Conservation (phyloP, 768 basidiomycete genomes). For the Brasilioporus rufonigricans region DNA sequence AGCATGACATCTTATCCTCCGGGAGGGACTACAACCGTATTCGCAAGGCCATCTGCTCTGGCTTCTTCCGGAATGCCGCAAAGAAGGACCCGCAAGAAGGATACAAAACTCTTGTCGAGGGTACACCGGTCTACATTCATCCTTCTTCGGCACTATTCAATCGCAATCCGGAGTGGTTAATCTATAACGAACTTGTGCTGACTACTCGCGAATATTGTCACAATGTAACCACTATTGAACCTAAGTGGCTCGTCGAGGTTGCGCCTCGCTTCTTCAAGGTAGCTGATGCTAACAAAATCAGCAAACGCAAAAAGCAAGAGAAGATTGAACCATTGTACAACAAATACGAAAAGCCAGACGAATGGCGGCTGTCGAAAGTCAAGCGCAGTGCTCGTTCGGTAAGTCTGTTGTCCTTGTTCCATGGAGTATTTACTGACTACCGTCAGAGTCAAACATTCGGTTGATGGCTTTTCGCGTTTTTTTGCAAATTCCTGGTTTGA, state of each 20-base stretch:
- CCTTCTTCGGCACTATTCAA: constrained; percentile 97
- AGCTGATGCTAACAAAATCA: constrained; percentile 96
- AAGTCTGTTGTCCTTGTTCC: constrained; percentile 24
- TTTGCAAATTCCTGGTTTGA: neutral
- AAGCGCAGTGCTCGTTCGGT: constrained; percentile 87
- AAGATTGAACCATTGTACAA: constrained; percentile 97
- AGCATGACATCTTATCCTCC: constrained; percentile 93
- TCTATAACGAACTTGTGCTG: constrained; percentile 93
- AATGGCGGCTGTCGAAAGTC: constrained; percentile 92
- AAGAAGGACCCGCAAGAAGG: constrained; percentile 99
- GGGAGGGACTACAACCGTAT: constrained; percentile 92
- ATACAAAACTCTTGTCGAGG: constrained; percentile 96
- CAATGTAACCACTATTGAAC: constrained; percentile 93
- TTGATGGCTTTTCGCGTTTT: constrained; percentile 32
- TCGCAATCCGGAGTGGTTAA: constrained; percentile 91
- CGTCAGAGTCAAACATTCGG: constrained; percentile 87
- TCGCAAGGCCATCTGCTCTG: constrained; percentile 93
- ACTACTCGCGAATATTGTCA: constrained; percentile 96
- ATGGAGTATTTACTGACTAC: constrained; percentile 11
- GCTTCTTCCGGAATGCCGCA: constrained; percentile 97
- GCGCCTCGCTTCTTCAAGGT: constrained; percentile 99
- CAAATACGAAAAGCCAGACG: constrained; percentile 92
- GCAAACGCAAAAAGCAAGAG: constrained; percentile 92
- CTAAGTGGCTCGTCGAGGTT: constrained; percentile 97
- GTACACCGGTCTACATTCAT: constrained; percentile 98